phyloP scores from a whole-genome alignment of 352 stramenopile genomes.

The Pythium sukuiense region DNA sequence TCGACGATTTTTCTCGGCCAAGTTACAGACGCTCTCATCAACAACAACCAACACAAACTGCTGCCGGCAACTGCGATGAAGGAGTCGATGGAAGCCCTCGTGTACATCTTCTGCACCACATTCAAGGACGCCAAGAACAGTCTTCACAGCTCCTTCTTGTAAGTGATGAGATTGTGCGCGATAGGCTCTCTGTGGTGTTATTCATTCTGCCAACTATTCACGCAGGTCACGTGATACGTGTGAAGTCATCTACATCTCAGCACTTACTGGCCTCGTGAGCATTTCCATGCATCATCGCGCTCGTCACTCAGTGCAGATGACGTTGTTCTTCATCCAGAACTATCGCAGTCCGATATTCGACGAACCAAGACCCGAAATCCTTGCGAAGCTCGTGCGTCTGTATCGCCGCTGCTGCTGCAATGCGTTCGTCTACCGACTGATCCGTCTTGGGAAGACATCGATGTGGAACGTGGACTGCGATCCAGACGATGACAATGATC shows the following conservation, averaged over 20 bases:
- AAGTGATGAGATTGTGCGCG: neutral
- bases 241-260: conserved; percentile 1
- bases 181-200: too few species aligned
- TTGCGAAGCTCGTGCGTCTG: conserved; percentile 13
- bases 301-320: conserved; percentile 13
- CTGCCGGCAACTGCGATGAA: neutral
- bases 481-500: conserved; percentile 7
- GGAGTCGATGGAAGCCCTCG: conserved; percentile 10
- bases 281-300: conserved; percentile 7
- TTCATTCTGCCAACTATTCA: neutral
- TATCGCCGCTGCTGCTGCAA: conserved; percentile 30
- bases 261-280: conserved; percentile 2
- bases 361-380: neutral
- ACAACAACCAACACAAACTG: conserved; percentile 9
- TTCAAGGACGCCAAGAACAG: conserved; percentile 4
- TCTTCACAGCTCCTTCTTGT: conserved; percentile 4
- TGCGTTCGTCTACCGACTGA: conserved; percentile 23
- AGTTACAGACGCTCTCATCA: neutral
- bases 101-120: conserved; percentile 3
- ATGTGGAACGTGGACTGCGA: conserved; percentile 15
- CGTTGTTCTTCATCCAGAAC: conserved; percentile 20
- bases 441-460: conserved; percentile 23
- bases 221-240: conserved; percentile 5
- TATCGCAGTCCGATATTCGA: conserved; percentile 18
- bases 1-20: neutral